These are phyloP conservation scores for Dalbergia cochinchinensis DNA, from an alignment of 306 rosid genomes.

Conservation along the genomic window DNA sequence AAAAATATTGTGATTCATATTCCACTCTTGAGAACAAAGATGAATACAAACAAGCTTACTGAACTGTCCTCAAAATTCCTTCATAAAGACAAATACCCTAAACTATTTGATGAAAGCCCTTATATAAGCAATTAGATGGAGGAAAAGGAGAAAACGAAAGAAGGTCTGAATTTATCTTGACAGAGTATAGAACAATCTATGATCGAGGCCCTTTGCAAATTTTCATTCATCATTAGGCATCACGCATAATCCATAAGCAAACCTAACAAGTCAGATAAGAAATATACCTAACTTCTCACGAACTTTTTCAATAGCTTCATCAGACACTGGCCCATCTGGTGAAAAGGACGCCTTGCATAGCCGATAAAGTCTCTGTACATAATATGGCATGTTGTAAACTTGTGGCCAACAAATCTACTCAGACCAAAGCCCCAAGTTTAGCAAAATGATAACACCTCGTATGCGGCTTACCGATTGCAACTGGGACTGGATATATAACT, in stretches of 20 bases:
- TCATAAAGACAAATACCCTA: background rate
- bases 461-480: constrained; percentile 47
- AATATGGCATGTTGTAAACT: constrained; percentile 88
- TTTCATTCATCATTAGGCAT: background rate
- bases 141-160: background rate
- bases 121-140: background rate
- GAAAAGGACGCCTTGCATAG: constrained; percentile 75
- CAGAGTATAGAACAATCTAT: background rate
- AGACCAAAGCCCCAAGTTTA: constrained; percentile 58
- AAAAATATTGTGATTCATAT: constrained; percentile 15
- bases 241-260: background rate
- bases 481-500: constrained; percentile 47
- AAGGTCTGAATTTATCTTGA: constrained; percentile 7
- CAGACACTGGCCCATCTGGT: constrained; percentile 85
- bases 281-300: constrained; percentile 80
- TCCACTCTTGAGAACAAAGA: background rate
- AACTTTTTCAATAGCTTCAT: constrained; percentile 82
- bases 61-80: background rate
- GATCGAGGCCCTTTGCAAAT: constrained; percentile 10
- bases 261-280: background rate
- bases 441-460: constrained; percentile 68
- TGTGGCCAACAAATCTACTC: constrained; percentile 66
- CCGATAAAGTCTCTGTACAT: constrained; percentile 89
- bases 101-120: background rate
- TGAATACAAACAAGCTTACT: background rate